Base-by-base conservation (phyloP, 805 yeast genomes). In the Cyberlindnera galapagoensis region DNA sequence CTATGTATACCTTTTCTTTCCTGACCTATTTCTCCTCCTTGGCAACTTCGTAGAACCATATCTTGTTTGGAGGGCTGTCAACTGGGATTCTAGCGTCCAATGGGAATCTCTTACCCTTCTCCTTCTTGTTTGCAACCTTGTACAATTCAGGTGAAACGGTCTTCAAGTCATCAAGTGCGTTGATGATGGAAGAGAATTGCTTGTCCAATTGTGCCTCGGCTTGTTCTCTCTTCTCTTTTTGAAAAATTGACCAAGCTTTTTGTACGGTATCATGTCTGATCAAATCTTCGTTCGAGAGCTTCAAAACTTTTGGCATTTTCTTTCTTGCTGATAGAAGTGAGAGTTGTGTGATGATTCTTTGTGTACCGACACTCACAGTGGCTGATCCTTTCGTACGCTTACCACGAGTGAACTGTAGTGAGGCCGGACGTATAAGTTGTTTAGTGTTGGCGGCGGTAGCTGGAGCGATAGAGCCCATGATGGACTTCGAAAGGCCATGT, bases 11-110 rank as follows among this genome's bases (percentile, higher is more conserved):
- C n/a, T n/a, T n/a, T n/a, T n/a, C n/a, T n/a, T 24, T 15, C 11
- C 9, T 11, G 7, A 7, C 24, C 27, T 23, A 18, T 35, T n/a
- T n/a, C n/a, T 38, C 38, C 22, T 31, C 37, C 35, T 36, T 35
- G 15, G 44, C 43, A 33, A 59, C 63, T n/a, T 76, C 72, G 48
- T 72, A 71, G 35, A 76, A 75, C 97, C 97, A 88, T 13, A 82
- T 66, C 39, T 71, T 69, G 49, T 73, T 75, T 13, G 97, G 82
- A 10, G 98, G 98, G 40, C 66, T 84, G 35, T 87, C 90, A 2
- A 94, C 81, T 14, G 98, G 98, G 8, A 84, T 76, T 51, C 92
- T 75, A 56, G 85, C 55, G 51, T 90, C 96, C 47, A 83, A 60
- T 5, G 95, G 90, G 56, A 84, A 87, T 48, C 86, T 65, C 37